Evolutionary conservation across 495 filamentous ascomycete species (phyloP).

Genomic region (Penicillium longicatenatum): DNA sequence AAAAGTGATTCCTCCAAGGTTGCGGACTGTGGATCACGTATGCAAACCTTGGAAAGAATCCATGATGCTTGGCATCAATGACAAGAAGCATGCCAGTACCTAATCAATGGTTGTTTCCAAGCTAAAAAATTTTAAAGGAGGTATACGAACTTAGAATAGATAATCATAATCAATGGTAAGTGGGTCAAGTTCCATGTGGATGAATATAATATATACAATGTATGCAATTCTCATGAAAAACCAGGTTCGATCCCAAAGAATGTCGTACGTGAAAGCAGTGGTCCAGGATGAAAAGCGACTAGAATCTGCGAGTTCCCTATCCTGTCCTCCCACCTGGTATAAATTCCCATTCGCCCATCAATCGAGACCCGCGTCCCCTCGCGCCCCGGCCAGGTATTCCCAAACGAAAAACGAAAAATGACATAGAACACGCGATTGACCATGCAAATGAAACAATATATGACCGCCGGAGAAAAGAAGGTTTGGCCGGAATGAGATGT

Average conservation of each 20-base stretch:
- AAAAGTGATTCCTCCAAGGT: too few relatives aligned
- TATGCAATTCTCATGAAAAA: conserved; percentile 19
- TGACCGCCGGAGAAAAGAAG: conserved; percentile 1
- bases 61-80: too few relatives aligned
- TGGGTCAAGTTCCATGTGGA: conserved; percentile 14
- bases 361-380: conserved; percentile 3
- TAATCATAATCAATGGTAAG: conserved; percentile 5
- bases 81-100: too few relatives aligned
- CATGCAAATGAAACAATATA: conserved; percentile 8
- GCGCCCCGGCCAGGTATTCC: conserved; percentile 6
- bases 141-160: too few relatives aligned
- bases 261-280: conserved; percentile 6
- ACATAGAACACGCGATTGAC: neutral
- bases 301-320: neutral
- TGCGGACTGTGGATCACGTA: too few relatives aligned
- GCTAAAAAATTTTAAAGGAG: too few relatives aligned
- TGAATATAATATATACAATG: conserved; percentile 19
- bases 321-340: neutral
- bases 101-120: too few relatives aligned
- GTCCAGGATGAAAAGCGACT: neutral
- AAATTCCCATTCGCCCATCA: conserved; percentile 2
- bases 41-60: too few relatives aligned
- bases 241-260: conserved; percentile 5
- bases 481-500: neutral
- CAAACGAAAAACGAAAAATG: neutral